Base-by-base conservation (phyloP, 148 eudicot genomes). In the Silene uniflora region DNA sequence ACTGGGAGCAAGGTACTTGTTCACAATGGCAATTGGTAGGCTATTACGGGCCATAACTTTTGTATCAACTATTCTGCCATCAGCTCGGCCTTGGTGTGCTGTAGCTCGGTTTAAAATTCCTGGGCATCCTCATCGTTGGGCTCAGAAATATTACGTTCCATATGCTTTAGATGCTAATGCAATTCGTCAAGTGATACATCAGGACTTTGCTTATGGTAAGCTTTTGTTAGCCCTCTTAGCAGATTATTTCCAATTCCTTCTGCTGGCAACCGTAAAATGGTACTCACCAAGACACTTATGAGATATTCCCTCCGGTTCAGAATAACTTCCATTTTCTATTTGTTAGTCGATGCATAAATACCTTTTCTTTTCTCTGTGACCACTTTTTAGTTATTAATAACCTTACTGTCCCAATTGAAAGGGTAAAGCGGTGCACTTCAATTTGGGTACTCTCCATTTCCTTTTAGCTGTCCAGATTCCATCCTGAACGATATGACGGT, bases 21-120 rank as follows among this genome's bases (percentile, higher is more conserved):
- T 96, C 80, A 96, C 99, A 29, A 88, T 92, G 98, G 98, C 91
- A 6, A 78, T 96, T 63, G 97, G 99, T 23, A 91, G 99, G 68
- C 86, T 96, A 68, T 89, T 96, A 75, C 90, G 99, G 65, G 82
- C 91, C 71, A 77, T 96, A 81, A 84, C 83, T 80, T 96, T 96
- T 80, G 87, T 83, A 11, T 86, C 97, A 47, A 96, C 98, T 6
- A 92, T 92, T 79, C 80, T 96, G 49, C 99, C 99, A 79, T 96
- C 98, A 25, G 85, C 99, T 55, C 90, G 98, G 42, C 98, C 98
- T 44, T 96, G 99, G 99, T 96, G 99, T 83, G 98, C 99, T 52
- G 83, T 89, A 69, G 69, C 84, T 81, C 92, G 99, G 13, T 96
- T 86, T 77, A 79, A 47, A 29, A 89, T 91, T 78, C 99, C 99